Base-by-base conservation (phyloP, 1,284 basidiomycete genomes). In the Butyriboletus appendiculatus region DNA sequence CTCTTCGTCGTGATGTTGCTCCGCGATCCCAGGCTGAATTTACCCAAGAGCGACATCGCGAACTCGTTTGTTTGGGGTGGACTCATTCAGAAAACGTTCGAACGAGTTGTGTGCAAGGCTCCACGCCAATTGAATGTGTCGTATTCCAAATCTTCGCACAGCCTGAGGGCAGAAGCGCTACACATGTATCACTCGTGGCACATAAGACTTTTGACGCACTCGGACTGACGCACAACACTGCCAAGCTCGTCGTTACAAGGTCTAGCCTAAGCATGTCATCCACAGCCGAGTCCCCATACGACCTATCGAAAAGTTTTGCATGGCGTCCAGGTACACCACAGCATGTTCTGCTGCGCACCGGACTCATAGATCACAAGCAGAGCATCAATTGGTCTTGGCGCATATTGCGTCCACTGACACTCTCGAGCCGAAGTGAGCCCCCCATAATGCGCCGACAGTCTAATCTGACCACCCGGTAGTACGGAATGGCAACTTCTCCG, bases 401-500 rank as follows among this genome's bases (percentile, higher is more conserved):
- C 77, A 80, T 52, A 82, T 93, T 58, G 88, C 89, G 4, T 77
- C 78, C 14, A 85, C 83, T 3, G 91, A 94, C 66, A 71, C 76
- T 32, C 77, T 91, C 65, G 58, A 70, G 68, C 76, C 77, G 67
- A 81, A 86, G 92, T 92, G 64, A 59, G 77, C 30, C 34, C 52
- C 48, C 47, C 34, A 34, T 26, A 39, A 28, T 47, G 18, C 44
- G 6, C 50, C 53, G 35, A 35, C 26, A n/a, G 18, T 34, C 45
- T 55, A 51, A 34, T 47, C 57, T 59, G 45, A 58, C 52, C 48
- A 44, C 57, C 56, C 30, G 47, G 24, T 73, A 93, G 91, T 63
- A 76, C 78, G 61, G 87, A 92, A 68, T 96, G 93, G 93, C 68
- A 78, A 14, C 74, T 79, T 28, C 77, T 95, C 28, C 81, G 87